These are phyloP conservation scores for Termitomyces sp. DNA, from an alignment of 768 basidiomycete genomes.

Conservation along the genomic window DNA sequence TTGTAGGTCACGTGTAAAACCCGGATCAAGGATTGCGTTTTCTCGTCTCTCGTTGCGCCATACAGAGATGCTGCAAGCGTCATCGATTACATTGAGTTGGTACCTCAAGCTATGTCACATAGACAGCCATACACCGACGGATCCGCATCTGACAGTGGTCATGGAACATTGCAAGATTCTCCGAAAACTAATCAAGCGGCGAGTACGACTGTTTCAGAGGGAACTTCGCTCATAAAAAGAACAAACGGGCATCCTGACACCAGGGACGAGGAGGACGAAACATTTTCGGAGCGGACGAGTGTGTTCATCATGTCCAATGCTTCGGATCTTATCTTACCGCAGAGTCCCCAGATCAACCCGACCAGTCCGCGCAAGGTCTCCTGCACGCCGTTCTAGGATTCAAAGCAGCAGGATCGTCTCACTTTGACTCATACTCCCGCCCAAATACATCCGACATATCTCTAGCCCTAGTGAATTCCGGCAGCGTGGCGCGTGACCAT, in stretches of 20 bases:
- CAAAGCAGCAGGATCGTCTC: neutral
- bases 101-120: neutral
- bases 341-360: neutral
- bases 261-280: neutral
- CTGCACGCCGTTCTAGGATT: neutral
- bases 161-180: neutral
- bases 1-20: neutral
- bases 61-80: neutral
- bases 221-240: neutral
- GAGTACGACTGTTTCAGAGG: neutral
- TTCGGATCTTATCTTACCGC: neutral
- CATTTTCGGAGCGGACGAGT: neutral
- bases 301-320: neutral
- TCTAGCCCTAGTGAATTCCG: conserved; percentile 35
- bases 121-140: neutral
- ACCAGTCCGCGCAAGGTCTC: neutral
- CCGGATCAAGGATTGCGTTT: conserved; percentile 1
- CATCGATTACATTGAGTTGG: neutral
- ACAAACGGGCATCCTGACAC: neutral
- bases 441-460: neutral
- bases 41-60: neutral
- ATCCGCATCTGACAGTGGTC: neutral
- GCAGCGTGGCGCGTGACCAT: conserved; percentile 47
- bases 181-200: neutral
- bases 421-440: too few species aligned